Conservation (phyloP, 768 basidiomycete species). For the Amylocystis lapponica region DNA sequence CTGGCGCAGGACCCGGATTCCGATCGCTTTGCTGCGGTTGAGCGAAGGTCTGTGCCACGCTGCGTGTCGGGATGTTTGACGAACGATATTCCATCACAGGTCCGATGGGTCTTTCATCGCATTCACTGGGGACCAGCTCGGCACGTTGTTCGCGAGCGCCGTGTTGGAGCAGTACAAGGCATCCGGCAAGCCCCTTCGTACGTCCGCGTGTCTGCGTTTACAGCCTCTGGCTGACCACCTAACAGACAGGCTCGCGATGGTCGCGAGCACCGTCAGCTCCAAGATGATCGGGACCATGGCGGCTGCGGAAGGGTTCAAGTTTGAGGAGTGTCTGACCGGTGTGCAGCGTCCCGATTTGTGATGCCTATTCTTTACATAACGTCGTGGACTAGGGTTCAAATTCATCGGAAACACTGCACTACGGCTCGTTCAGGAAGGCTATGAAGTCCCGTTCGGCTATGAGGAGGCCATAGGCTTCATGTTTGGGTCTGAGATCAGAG, state of each 20-base stretch:
- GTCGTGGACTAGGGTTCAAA: conserved; percentile 62
- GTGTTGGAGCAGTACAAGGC: conserved; percentile 40
- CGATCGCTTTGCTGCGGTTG: conserved; percentile 76
- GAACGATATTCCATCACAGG: conserved; percentile 21
- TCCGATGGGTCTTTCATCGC: conserved; percentile 53
- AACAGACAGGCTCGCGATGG: conserved; percentile 67
- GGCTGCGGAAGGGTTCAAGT: conserved; percentile 69
- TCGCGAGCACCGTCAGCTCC: conserved; percentile 86
- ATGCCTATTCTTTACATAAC: neutral
- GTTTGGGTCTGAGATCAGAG: conserved; percentile 73
- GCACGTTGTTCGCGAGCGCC: conserved; percentile 47
- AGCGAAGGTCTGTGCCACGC: conserved; percentile 44
- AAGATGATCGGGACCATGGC: conserved; percentile 86
- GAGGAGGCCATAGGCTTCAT: conserved; percentile 93
- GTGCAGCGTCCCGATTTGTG: too few species aligned
- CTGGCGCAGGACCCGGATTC: conserved; percentile 89
- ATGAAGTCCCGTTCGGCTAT: conserved; percentile 70
- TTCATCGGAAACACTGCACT: conserved; percentile 84
- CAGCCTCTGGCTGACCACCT: neutral
- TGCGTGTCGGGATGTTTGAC: neutral
- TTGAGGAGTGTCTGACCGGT: conserved; percentile 84
- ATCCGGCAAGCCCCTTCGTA: conserved; percentile 41
- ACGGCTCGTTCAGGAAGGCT: conserved; percentile 57
- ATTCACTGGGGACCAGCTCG: conserved; percentile 86
- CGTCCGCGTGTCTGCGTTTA: neutral